A percentile compares a stretch with the other conserved stretches of the same genome.
These are phyloP conservation scores for Wickerhamomyces hampshirensis DNA, from an alignment of 805 yeast species.

Conservation along the genomic window DNA sequence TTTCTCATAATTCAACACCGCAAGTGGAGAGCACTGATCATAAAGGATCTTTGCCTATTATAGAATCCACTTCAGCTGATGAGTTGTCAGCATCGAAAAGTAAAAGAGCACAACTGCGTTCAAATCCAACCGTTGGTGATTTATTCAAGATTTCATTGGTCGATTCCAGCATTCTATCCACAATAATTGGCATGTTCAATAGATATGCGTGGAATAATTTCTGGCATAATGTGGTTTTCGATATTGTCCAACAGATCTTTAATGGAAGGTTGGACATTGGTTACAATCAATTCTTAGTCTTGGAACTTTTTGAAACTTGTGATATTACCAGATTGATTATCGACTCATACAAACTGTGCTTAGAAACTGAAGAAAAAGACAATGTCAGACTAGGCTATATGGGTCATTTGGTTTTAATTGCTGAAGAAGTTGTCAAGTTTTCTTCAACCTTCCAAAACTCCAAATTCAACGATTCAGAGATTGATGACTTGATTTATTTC, in stretches of 20 bases:
- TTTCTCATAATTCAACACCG: constrained; percentile 21
- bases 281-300: constrained; percentile 59
- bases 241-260: constrained; percentile 74
- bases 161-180: constrained; percentile 56
- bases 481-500: constrained; percentile 23
- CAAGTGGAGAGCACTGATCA: constrained; percentile 1
- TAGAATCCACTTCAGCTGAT: constrained; percentile 4
- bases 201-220: constrained; percentile 80
- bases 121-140: constrained; percentile 65
- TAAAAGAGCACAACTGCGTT: constrained; percentile 33
- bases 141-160: constrained; percentile 60
- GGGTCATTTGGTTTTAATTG: constrained; percentile 91
- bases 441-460: constrained; percentile 29
- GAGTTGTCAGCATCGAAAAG: constrained; percentile 1
- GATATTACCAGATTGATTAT: constrained; percentile 60
- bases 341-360: constrained; percentile 57
- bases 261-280: constrained; percentile 71
- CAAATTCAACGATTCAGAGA: constrained; percentile 22
- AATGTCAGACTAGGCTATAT: constrained; percentile 85
- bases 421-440: constrained; percentile 95
- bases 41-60: constrained; percentile 12
- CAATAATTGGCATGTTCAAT: constrained; percentile 64
- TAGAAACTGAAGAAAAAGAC: constrained; percentile 52
- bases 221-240: constrained; percentile 82
- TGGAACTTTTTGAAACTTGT: constrained; percentile 57